Evolutionary conservation across 768 basidiomycete genomes (phyloP).

Genomic region (Amanita pseudoporphyria): DNA sequence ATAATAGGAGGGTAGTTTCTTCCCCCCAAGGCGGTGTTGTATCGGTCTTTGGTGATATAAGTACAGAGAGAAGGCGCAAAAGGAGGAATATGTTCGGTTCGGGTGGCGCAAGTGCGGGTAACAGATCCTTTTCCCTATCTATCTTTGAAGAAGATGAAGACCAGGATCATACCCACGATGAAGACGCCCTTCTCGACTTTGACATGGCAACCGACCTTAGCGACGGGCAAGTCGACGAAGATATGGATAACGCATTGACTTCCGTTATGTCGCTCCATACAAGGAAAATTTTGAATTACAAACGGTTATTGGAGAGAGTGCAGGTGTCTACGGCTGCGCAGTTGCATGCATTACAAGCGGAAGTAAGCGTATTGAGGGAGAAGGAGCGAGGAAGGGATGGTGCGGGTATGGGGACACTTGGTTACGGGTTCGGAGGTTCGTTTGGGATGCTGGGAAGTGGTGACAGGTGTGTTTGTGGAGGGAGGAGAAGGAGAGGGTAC

Average conservation of each 20-base stretch:
- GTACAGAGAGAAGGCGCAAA: not conserved
- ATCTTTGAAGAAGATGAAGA: conserved; percentile 11
- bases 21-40: not conserved
- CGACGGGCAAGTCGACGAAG: conserved; percentile 61
- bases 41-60: conserved; percentile 2
- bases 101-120: not conserved
- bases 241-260: conserved; percentile 35
- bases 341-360: conserved; percentile 78
- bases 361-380: conserved; percentile 55
- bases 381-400: conserved; percentile 14
- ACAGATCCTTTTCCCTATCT: not conserved
- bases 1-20: conserved; percentile 15
- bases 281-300: conserved; percentile 61
- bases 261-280: conserved; percentile 33
- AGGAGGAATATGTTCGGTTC: not conserved
- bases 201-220: conserved; percentile 50
- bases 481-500: conserved; percentile 51
- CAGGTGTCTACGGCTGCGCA: conserved; percentile 76
- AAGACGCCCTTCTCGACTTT: not conserved
- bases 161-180: not conserved
- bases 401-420: not conserved
- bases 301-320: conserved; percentile 69
- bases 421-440: not conserved
- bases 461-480: conserved; percentile 45
- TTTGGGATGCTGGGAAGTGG: conserved; percentile 15